phyloP scores from a whole-genome alignment of 257 asterid species.

The Penstemon eatonii region DNA sequence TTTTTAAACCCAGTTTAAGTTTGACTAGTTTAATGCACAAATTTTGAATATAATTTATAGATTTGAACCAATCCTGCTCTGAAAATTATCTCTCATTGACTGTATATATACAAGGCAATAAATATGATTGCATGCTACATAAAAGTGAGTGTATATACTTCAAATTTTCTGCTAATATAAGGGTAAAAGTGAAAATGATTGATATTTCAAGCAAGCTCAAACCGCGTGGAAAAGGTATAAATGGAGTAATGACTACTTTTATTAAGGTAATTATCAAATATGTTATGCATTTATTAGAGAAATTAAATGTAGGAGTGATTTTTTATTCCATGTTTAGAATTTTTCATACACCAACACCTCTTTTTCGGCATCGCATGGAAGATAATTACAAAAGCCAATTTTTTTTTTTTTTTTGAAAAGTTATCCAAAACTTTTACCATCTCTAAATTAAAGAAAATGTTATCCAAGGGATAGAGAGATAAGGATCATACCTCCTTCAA shows the following conservation, averaged over 20 bases:
- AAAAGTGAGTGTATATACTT: background rate
- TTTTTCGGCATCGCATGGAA: background rate
- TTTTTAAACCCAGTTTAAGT: too few species aligned
- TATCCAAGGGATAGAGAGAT: background rate
- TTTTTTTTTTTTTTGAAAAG: background rate
- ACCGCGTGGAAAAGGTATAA: background rate
- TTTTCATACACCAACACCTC: background rate
- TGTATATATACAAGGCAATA: too few species aligned
- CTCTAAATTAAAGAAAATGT: background rate
- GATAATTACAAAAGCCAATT: too few species aligned
- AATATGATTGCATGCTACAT: too few species aligned
- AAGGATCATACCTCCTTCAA: background rate
- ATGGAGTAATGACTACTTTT: background rate
- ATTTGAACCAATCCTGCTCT: too few species aligned
- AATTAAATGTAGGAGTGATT: background rate
- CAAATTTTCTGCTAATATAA: background rate
- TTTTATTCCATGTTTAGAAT: too few species aligned
- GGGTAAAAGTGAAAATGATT: background rate
- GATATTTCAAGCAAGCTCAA: background rate
- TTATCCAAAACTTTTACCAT: background rate
- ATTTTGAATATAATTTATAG: too few species aligned
- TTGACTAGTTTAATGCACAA: too few species aligned
- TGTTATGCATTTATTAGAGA: background rate
- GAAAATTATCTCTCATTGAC: too few species aligned
- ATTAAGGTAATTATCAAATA: background rate